Evolutionary conservation across 1,139 yeast genomes (phyloP), one percentile per base, ranked within the genome.

Genomic region (Geotrichum phurueaensis): DNA sequence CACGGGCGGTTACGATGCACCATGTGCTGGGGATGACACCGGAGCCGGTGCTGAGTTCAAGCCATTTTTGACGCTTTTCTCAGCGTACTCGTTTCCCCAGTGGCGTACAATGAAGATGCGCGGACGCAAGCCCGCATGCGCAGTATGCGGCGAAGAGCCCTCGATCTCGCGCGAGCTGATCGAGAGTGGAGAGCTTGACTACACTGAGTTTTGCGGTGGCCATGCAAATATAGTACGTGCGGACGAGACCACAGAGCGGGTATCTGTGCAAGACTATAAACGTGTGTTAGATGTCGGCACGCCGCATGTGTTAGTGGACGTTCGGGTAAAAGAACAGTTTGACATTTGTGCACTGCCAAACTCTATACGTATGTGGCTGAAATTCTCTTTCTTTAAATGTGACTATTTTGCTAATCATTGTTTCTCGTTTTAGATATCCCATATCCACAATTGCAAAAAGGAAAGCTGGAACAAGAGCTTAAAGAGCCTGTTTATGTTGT

Each of bases 101-200:
- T 75, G 91, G 68, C 76, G 96, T 60, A 79, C 81, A 12, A 89
- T 94, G 74, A 86, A 85, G 67, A 90, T 94, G 94, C 81, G 99
- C 69, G 82, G 83, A 0, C 79, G 84, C 60, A 85, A 86, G 66
- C 60, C 70, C 0, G 72, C 71, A 4, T 94, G 99, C 73, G 72
- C 73, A 0, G 85, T 83, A 0, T 91, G 97, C 72, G 87, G 94
- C 3, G 77, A 77, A 0, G 64, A 67, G 1, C 74, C 77, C 0
- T 68, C 73, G 0, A 79, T 92, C 1, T 79, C 85, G 0, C 74
- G 70, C 60, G 76, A 75, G 0, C 60, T 69, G 0, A 81, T 91
- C 15, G 77, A 74, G 59, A 66, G 72, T 4, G 83, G 84, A 7
- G 72, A 70, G 3, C 75, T 85, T 5, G 81, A 91, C 68, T 92